Evolutionary conservation across 768 basidiomycete genomes (phyloP), one percentile per base, ranked within the genome.

Genomic region (Tricholoma terreum): DNA sequence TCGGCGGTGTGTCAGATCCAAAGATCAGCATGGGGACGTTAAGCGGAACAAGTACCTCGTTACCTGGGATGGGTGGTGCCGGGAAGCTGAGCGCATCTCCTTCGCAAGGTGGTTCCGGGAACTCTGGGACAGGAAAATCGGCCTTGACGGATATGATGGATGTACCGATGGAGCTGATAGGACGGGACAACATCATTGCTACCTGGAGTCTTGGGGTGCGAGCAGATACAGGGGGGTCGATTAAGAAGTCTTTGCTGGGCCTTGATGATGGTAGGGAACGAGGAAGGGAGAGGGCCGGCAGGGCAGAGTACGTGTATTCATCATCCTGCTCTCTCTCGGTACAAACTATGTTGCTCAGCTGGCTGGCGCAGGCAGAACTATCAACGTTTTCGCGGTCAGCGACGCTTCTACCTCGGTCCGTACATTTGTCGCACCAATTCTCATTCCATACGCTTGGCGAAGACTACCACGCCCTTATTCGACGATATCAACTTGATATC

Each of bases 351-450:
- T 36, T 24, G 45, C 49, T 3, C 56, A 91, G 87, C 60, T 86
- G 81, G 72, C 79, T 95, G 4, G 80, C 92, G 0, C 84, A 87
- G 42, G 92, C 91, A 0, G 94, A 97, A 67, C 80, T 96, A 4
- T 88, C 89, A 50, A 92, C 91, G 0, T 84, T 70, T 66, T 84
- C 88, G 1, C 76, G 72, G 4, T 83, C 85, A 1, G 74, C 79
- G 0, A 75, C 71, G 1, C 75, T 91, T 34, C 78, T 90, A 0
- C 89, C 92, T 6, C 80, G 85, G 0, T 79, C 90, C 0, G 79
- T 97, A 30, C 96, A 96, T 70, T 24, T 48, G 15, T 48, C 27
- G 2, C 46, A 30, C 61, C 92, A 95, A 58, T 92, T 96, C 67
- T 77, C 85, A 10, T 96, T 96, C 76, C 80, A 83, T 63, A 80